Evolutionary conservation across 768 basidiomycete species (phyloP).

Genomic region (Brasilioporus rufonigricans): DNA sequence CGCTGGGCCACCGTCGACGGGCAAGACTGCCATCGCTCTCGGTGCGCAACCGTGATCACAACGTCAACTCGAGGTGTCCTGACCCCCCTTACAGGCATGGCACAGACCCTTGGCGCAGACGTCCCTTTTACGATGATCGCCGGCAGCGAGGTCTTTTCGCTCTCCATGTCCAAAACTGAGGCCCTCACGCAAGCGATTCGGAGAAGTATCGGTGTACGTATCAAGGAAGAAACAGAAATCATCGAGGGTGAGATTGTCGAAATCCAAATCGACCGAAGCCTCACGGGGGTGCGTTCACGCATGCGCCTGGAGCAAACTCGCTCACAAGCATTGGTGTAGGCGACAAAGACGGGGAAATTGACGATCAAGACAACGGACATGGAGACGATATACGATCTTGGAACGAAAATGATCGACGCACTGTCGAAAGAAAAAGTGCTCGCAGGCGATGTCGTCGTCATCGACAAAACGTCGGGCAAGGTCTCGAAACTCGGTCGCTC

Average conservation of each 20-base stretch:
- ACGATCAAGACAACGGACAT: constrained; percentile 99
- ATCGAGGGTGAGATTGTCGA: constrained; percentile 99
- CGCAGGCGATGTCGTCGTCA: constrained; percentile 91
- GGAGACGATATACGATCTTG: constrained; percentile 99
- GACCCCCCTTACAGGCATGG: constrained; percentile 66
- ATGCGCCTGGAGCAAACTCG: not conserved
- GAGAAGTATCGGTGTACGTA: constrained; percentile 93
- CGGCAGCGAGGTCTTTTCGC: constrained; percentile 95
- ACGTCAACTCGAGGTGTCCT: not conserved
- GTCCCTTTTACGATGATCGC: constrained; percentile 99
- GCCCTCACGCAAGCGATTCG: constrained; percentile 96
- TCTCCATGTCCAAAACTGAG: constrained; percentile 98
- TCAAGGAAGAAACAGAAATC: constrained; percentile 96
- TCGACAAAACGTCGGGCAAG: constrained; percentile 97
- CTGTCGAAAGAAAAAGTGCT: constrained; percentile 96
- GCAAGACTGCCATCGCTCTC: constrained; percentile 97
- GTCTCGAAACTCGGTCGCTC: constrained; percentile 95
- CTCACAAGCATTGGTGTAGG: constrained; percentile 43
- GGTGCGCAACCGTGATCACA: constrained; percentile 46
- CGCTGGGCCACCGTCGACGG: constrained; percentile 95
- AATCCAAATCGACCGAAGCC: constrained; percentile 95
- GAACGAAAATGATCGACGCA: constrained; percentile 98
- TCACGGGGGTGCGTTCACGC: constrained; percentile 74
- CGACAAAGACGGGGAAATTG: constrained; percentile 95
- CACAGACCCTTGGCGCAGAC: constrained; percentile 89